Percentiles rank a stretch among this genome's conserved stretches.
Conservation (phyloP, 441 rosid genomes). For the Erysimum pusillum region DNA sequence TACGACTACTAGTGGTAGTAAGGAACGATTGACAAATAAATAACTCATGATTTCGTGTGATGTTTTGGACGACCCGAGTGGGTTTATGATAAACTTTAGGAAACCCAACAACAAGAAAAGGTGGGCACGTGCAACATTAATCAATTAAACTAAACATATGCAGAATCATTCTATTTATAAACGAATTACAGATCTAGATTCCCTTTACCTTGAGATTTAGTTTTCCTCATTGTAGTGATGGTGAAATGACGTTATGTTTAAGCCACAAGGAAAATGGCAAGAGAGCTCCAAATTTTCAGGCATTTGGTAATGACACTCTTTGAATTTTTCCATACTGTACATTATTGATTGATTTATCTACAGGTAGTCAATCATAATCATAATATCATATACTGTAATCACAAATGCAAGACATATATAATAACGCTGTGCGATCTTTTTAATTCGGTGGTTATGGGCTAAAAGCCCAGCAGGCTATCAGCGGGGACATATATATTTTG, state of each 20-base stretch:
- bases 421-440: not conserved
- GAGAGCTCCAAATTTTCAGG: slow-evolving; percentile 1
- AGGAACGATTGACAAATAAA: slow-evolving; percentile 10
- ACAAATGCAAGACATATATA: not conserved
- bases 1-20: slow-evolving; percentile 18
- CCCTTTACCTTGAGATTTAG: not conserved
- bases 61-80: slow-evolving; percentile 11
- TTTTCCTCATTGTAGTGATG: slow-evolving; percentile 28
- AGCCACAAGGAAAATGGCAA: slow-evolving; percentile 19
- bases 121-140: not conserved
- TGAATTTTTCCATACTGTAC: slow-evolving; percentile 24
- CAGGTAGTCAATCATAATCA: slow-evolving; percentile 28
- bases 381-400: too few relatives aligned
- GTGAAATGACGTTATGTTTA: slow-evolving; percentile 34
- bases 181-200: slow-evolving; percentile 24
- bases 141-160: not conserved
- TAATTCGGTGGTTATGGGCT: not conserved
- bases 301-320: slow-evolving; percentile 18
- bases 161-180: slow-evolving; percentile 14
- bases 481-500: not conserved
- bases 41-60: slow-evolving; percentile 20
- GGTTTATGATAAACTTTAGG: not conserved
- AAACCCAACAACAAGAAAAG: not conserved
- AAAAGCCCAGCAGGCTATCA: not conserved
- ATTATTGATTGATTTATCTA: slow-evolving; percentile 37